Evolutionary conservation across 2,329 filamentous ascomycete genomes (phyloP), one percentile per base, ranked within the genome.

Genomic region (Metarhizium humberi): DNA sequence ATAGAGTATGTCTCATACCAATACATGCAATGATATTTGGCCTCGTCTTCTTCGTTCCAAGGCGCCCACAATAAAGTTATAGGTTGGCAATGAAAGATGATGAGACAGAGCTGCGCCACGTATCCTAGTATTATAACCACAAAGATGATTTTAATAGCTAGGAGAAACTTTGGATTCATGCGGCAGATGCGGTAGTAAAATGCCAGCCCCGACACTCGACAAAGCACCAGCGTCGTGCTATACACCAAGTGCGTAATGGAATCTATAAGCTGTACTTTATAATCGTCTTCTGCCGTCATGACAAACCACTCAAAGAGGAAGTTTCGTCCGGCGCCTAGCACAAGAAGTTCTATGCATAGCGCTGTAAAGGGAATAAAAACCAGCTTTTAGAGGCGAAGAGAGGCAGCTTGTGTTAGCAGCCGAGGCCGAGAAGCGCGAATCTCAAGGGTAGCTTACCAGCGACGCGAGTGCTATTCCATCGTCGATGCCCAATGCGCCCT

Each of bases 181-280:
- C 7, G 14, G 29, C 55, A 56, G 14, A 56, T 53, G 5, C 55
- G 55, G 32, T 53, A 51, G 55, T 56, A 56, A 11, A 56, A 53
- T 34, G 55, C 55, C 5, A 56, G 47, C n/a, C 50, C 55, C 16
- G 55, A 53, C 6, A 50, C n/a, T 8, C 55, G 55, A n/a, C 51
- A 53, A 10, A 53, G 46, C 36, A 49, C 2, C 11, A 56, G 46
- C 13, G 55, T n/a, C 25, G 55, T 56, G 29, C 29, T 43, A 25
- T 56, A 56, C 46, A 50, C 13, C 10, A 53, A 14, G 6, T 56
- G 55, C 5, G 51, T 30, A 36, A 47, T 16, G 14, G 51, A 45
- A 45, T 56, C 55, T 18, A 50, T 8, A 10, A 48, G 18, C 30
- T 56, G 45, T 4, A 50, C 25, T 4, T 4, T 25, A 25, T 50